Base-by-base conservation (phyloP, 2,329 filamentous ascomycete genomes). In the Emergomyces africanus region DNA sequence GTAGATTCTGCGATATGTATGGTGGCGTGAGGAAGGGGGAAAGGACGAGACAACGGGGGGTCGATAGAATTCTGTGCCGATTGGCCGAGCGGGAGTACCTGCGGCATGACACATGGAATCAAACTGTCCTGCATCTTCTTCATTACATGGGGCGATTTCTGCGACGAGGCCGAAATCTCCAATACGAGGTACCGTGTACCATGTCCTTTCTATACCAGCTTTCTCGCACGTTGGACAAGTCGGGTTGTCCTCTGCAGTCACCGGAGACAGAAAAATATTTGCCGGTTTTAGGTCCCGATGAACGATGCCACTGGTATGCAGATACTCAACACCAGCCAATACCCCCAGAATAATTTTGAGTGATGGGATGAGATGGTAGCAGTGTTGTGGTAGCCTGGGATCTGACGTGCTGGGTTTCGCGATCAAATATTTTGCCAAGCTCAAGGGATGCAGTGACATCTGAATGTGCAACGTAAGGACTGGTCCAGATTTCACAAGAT, bases 281-380 rank as follows among this genome's bases (percentile, higher is more conserved):
- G 80, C 82, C 0, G 85, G 85, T 65, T 88, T 88, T 25, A 88
- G 74, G 65, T 88, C 85, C 10, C 84, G 81, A 65, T 88, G 85
- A 0, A 86, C 78, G 54, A 87, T 80, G 5, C 77, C 77, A 60
- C 82, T 77, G 0, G 74, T 71, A 64, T 88, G 85, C 1, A 87
- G 75, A 64, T 88, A 87, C 60, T 84, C 78, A 2, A 87, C 79
- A 1, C 84, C 85, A 9, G 83, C 79, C 1, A 86, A 70, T 35
- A 87, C 80, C 1, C 78, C 78, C 14, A 80, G 70, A n/a, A 87
- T 73, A 1, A 88, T 72, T 37, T 76, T 75, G 2, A 86, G 66
- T 0, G 83, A 81, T 0, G 83, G 77, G 37, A 78, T 67, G 1
- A 81, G 65, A 65, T 87, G 84, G 67, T 83, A 87, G 66, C 84